phyloP scores from a whole-genome alignment of 2,329 filamentous ascomycete genomes.

The Sphaceloma murrayae region DNA sequence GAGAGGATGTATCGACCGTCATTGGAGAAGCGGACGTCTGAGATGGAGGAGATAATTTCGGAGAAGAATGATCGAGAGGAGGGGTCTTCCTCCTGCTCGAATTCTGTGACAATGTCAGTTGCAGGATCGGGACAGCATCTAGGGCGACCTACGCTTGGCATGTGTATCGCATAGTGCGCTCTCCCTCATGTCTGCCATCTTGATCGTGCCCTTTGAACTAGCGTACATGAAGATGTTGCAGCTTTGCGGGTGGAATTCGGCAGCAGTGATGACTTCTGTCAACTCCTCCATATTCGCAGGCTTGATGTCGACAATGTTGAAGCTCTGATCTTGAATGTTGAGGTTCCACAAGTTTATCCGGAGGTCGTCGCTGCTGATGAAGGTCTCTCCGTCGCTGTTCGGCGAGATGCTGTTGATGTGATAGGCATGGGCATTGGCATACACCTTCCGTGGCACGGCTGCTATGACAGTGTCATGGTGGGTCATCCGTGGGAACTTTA shows the following conservation, averaged over 20 bases:
- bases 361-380: conserved; percentile 96
- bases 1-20: conserved; percentile 96
- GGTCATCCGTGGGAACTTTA: conserved; percentile 91
- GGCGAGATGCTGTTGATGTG: conserved; percentile 99
- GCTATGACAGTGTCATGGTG: conserved; percentile 98
- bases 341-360: conserved; percentile 98
- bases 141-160: conserved; percentile 64
- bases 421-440: conserved; percentile 96
- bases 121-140: not conserved
- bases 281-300: conserved; percentile 99
- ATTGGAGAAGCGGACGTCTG: conserved; percentile 92
- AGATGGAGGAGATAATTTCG: conserved; percentile 98
- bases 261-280: conserved; percentile 96
- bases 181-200: conserved; percentile 96
- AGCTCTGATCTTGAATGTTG: conserved; percentile 98
- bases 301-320: conserved; percentile 99
- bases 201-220: conserved; percentile 97
- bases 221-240: conserved; percentile 99
- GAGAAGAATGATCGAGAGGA: conserved; percentile 98
- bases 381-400: conserved; percentile 98
- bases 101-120: conserved; percentile 51
- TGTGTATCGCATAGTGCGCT: conserved; percentile 93
- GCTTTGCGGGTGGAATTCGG: conserved; percentile 91
- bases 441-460: conserved; percentile 88
- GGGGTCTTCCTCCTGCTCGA: conserved; percentile 97